A percentile compares a stretch with the other conserved stretches of the same genome.
Evolutionary conservation across 2,329 filamentous ascomycete genomes (phyloP).

Genomic region (Neofusicoccum umdonicola): DNA sequence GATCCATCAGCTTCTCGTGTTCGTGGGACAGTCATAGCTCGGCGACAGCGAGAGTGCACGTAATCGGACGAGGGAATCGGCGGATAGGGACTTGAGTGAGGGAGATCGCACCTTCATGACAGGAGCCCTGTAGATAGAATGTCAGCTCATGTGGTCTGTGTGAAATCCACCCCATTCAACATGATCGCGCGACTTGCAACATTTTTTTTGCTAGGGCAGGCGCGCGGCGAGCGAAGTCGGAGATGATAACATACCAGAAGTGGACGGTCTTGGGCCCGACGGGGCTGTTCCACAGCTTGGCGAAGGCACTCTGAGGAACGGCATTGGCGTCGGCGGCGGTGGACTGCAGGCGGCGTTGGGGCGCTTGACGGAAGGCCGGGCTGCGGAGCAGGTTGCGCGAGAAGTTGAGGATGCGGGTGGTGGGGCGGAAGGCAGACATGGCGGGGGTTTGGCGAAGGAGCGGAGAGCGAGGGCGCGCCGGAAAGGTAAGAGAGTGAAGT

Average conservation of each 20-base stretch:
- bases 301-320: slow-evolving; percentile 54
- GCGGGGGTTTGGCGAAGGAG: slow-evolving; percentile 23
- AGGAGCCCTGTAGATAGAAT: slow-evolving; percentile 67
- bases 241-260: slow-evolving; percentile 71
- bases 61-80: not conserved
- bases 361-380: slow-evolving; percentile 46
- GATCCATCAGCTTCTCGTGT: not conserved
- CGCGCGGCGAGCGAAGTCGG: not conserved
- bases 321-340: slow-evolving; percentile 56
- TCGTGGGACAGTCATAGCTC: not conserved
- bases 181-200: not conserved
- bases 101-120: slow-evolving; percentile 71
- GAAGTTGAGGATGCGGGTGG: slow-evolving; percentile 56
- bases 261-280: slow-evolving; percentile 75
- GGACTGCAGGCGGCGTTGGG: slow-evolving; percentile 65
- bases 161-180: not conserved
- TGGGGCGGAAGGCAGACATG: slow-evolving; percentile 56
- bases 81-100: not conserved
- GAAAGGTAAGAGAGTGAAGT: slow-evolving; percentile 31
- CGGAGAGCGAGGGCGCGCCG: not conserved
- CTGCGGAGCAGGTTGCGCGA: slow-evolving; percentile 43
- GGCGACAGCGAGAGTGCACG: not conserved
- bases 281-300: slow-evolving; percentile 61
- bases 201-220: not conserved
- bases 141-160: slow-evolving; percentile 5